A percentile compares a stretch with the other conserved stretches of the same genome.
Conservation (phyloP, 2,329 filamentous ascomycete genomes). For the Apiospora koreana region DNA sequence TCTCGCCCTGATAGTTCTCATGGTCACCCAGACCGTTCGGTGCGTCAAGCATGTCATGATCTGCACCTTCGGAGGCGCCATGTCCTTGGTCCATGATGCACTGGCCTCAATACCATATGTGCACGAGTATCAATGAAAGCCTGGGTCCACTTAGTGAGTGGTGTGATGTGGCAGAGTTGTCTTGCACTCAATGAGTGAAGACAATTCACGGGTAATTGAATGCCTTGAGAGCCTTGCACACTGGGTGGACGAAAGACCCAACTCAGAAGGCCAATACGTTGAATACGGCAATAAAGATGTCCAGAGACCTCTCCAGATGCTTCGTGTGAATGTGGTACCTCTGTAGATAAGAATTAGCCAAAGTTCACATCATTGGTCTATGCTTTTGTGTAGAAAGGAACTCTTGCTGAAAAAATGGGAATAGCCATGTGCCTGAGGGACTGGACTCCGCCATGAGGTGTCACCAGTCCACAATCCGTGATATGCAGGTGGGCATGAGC, state of each 20-base stretch:
- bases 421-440: background rate
- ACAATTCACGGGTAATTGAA: background rate
- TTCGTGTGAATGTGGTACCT: background rate
- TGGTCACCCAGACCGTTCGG: constrained; percentile 39
- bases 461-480: background rate
- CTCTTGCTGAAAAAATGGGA: background rate
- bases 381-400: background rate
- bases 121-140: background rate
- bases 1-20: constrained; percentile 27
- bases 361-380: background rate
- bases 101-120: background rate
- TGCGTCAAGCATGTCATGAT: constrained; percentile 46
- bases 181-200: background rate
- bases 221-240: background rate
- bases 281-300: background rate
- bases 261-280: background rate
- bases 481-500: background rate
- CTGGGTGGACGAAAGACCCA: background rate
- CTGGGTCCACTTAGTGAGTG: background rate
- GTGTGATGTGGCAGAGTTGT: background rate
- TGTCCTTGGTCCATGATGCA: constrained; percentile 4
- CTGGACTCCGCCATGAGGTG: background rate
- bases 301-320: background rate
- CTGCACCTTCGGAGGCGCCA: constrained; percentile 41
- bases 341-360: background rate